These are phyloP conservation scores for Cordyceps pruinosa DNA, from an alignment of 2,329 filamentous ascomycete species.

Conservation along the genomic window DNA sequence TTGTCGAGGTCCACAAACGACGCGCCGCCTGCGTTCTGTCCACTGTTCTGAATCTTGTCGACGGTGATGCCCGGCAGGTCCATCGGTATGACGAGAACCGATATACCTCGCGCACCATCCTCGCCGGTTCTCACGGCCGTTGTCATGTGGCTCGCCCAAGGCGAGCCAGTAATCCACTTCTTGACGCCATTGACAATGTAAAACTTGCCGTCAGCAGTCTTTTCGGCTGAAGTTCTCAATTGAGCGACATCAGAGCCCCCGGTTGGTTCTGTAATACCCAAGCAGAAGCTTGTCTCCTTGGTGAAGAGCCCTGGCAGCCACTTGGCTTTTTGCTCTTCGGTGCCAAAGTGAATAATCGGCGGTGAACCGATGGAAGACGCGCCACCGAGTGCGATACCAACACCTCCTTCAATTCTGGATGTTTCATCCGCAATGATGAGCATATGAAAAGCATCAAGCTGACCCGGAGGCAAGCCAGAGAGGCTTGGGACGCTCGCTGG, in stretches of 20 bases:
- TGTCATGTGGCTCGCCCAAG: slow-evolving; percentile 55
- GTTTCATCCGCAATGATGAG: slow-evolving; percentile 51
- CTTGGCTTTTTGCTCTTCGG: slow-evolving; percentile 44
- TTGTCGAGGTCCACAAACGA: slow-evolving; percentile 51
- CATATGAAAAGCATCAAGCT: slow-evolving; percentile 51
- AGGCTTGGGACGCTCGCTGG: slow-evolving; percentile 31
- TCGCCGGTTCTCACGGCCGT: slow-evolving; percentile 55
- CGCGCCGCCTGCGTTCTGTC: slow-evolving; percentile 57
- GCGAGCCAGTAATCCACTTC: slow-evolving; percentile 61
- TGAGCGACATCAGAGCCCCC: slow-evolving; percentile 59
- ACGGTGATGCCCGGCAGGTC: slow-evolving; percentile 41
- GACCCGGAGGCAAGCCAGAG: slow-evolving; percentile 36
- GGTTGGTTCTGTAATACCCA: slow-evolving; percentile 58
- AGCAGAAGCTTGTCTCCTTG: slow-evolving; percentile 53
- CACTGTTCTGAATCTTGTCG: slow-evolving; percentile 55
- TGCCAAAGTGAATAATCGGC: slow-evolving; percentile 57
- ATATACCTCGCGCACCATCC: slow-evolving; percentile 45
- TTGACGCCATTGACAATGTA: slow-evolving; percentile 62
- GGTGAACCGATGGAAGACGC: slow-evolving; percentile 57
- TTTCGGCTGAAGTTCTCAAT: slow-evolving; percentile 52
- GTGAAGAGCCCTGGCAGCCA: slow-evolving; percentile 54
- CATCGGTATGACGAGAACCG: slow-evolving; percentile 50
- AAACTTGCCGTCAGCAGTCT: slow-evolving; percentile 33
- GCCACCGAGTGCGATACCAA: slow-evolving; percentile 50
- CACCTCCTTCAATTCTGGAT: slow-evolving; percentile 47